phyloP scores from a whole-genome alignment of 306 rosid genomes.

The Crataegus laevigata region DNA sequence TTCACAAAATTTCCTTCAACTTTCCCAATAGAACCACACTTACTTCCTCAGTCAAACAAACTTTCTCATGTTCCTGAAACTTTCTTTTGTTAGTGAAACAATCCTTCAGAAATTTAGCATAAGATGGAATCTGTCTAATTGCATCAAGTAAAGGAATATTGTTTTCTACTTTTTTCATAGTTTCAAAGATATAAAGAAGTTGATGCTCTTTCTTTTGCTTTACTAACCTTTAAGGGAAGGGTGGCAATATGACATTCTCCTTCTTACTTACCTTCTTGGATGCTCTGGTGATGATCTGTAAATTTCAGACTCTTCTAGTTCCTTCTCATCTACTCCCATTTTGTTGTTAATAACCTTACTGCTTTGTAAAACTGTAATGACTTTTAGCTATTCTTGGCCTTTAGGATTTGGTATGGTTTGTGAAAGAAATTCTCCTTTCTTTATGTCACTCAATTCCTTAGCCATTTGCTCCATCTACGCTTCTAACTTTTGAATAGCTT shows the following conservation, averaged over 20 bases:
- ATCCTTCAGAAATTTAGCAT: not conserved
- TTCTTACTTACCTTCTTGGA: not conserved
- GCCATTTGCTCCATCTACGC: no score
- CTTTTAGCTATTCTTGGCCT: not conserved
- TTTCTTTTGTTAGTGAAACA: not conserved
- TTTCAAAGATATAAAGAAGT: not conserved
- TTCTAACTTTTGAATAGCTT: no score
- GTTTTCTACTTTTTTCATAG: not conserved
- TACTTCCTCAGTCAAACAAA: not conserved
- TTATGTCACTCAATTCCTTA: no score
- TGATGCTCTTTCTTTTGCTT: not conserved
- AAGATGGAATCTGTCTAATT: no score
- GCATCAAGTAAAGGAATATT: not conserved
- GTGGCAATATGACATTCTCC: not conserved
- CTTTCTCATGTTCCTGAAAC: not conserved
- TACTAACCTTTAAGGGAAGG: not conserved
- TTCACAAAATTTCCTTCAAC: no score
- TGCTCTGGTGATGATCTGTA: no score
- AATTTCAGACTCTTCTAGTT: no score
- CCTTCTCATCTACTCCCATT: not conserved
- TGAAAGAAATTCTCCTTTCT: not conserved
- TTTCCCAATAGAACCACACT: no score
- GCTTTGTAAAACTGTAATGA: not conserved
- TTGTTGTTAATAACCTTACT: not conserved
- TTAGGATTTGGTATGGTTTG: not conserved